Percentiles rank a stretch among this genome's conserved stretches.
Conservation (phyloP, 805 yeast species). For the Saccharomycopsis malanga region DNA sequence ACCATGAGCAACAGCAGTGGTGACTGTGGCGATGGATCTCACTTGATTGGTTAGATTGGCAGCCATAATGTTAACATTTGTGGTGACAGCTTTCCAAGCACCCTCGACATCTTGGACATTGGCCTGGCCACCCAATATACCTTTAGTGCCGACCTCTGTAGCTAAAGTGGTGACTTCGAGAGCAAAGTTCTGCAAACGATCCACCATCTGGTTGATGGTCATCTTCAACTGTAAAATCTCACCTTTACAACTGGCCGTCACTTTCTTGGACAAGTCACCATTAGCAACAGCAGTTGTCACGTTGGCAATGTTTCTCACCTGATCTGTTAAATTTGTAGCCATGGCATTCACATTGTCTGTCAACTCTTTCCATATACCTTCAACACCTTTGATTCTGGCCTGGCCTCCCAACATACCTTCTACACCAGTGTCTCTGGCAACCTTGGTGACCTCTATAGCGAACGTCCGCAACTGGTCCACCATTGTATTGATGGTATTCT, state of each 20-base stretch:
- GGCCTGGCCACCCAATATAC: slow-evolving; percentile 86
- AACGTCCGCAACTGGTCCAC: slow-evolving; percentile 78
- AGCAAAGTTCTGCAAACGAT: slow-evolving; percentile 75
- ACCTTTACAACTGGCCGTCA: slow-evolving; percentile 80
- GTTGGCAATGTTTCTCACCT: slow-evolving; percentile 79
- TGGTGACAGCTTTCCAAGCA: slow-evolving; percentile 79
- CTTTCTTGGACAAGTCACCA: slow-evolving; percentile 75
- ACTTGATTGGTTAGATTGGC: slow-evolving; percentile 81
- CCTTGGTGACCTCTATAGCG: slow-evolving; percentile 81
- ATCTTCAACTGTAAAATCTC: slow-evolving; percentile 71
- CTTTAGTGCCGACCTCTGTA: slow-evolving; percentile 84
- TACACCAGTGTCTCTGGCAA: slow-evolving; percentile 88
- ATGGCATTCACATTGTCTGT: slow-evolving; percentile 85
- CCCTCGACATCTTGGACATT: slow-evolving; percentile 77
- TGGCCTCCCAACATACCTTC: slow-evolving; percentile 87
- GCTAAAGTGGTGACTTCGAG: slow-evolving; percentile 80
- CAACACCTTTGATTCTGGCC: slow-evolving; percentile 70
- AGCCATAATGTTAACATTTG: slow-evolving; percentile 85
- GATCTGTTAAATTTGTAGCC: slow-evolving; percentile 84
- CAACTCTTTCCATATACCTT: slow-evolving; percentile 82
- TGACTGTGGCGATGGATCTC: slow-evolving; percentile 81
- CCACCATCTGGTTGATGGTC: slow-evolving; percentile 84
- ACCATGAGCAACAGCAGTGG: slow-evolving; percentile 89
- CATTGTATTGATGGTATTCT: slow-evolving; percentile 83
- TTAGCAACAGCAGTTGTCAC: slow-evolving; percentile 85